Evolutionary conservation across 208 protist species (phyloP).

Genomic region (Crithidia acanthocephali): DNA sequence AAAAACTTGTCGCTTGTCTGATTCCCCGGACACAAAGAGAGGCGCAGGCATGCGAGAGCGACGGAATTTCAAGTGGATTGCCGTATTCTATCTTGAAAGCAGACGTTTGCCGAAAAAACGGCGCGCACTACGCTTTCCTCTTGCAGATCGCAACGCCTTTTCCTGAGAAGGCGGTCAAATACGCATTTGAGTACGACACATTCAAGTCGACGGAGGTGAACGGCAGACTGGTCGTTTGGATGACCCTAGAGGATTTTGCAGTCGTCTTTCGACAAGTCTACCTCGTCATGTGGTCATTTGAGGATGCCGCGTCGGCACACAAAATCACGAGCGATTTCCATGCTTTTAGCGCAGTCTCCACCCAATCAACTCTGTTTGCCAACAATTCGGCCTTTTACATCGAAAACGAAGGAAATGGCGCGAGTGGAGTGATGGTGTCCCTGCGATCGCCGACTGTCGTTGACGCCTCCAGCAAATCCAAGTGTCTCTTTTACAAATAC

Average conservation of each 20-base stretch:
- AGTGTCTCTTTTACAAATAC: conserved; percentile 43
- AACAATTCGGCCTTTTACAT: conserved; percentile 62
- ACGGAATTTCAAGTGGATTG: conserved; percentile 24
- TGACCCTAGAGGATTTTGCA: conserved; percentile 63
- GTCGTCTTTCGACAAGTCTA: conserved; percentile 51
- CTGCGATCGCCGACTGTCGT: conserved; percentile 10
- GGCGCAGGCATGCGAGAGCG: conserved; percentile 17
- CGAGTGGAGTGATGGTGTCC: conserved; percentile 47
- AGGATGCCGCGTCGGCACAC: conserved; percentile 44
- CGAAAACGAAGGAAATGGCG: conserved; percentile 37
- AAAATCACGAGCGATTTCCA: conserved; percentile 37
- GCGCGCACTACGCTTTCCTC: conserved; percentile 29
- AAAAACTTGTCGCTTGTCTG: conserved; percentile 23
- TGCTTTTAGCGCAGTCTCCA: conserved; percentile 19
- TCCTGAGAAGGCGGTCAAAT: conserved; percentile 4
- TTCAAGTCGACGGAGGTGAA: conserved; percentile 19
- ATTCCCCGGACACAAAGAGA: conserved; percentile 19
- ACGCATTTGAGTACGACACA: conserved; percentile 16
- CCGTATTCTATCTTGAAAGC: conserved; percentile 30
- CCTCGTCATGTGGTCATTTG: conserved; percentile 62
- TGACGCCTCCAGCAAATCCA: conserved; percentile 9
- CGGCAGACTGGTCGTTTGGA: conserved; percentile 57
- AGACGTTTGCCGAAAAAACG: conserved; percentile 31
- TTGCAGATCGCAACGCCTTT: conserved; percentile 26
- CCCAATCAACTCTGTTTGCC: conserved; percentile 47